phyloP scores from a whole-genome alignment of 345 rosid species.

The Populus nigra region DNA sequence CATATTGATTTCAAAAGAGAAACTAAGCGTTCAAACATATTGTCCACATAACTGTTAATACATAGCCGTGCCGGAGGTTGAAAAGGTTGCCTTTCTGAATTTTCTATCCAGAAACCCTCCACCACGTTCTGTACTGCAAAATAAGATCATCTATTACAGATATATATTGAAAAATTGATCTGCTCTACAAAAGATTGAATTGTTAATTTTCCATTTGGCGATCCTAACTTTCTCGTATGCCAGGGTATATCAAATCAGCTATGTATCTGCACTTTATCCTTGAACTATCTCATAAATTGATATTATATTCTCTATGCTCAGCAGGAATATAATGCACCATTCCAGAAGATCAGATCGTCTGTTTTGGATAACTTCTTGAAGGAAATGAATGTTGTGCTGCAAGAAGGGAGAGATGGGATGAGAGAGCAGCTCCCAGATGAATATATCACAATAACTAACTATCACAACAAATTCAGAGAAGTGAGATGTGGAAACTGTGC shows the following conservation, averaged over 20 bases:
- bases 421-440: background rate
- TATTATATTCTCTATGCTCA: slow-evolving; percentile 64
- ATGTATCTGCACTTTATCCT: slow-evolving; percentile 39
- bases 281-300: slow-evolving; percentile 66
- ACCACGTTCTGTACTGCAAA: background rate
- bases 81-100: background rate
- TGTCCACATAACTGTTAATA: background rate
- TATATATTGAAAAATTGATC: background rate
- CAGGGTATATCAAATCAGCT: slow-evolving; percentile 5
- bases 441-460: background rate
- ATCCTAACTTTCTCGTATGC: slow-evolving; percentile 3
- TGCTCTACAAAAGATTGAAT: background rate
- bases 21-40: background rate
- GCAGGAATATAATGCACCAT: slow-evolving; percentile 85
- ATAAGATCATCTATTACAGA: background rate
- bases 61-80: background rate
- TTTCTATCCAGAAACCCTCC: background rate
- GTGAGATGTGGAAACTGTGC: background rate
- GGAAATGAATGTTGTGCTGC: slow-evolving; percentile 96
- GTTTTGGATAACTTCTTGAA: slow-evolving; percentile 85
- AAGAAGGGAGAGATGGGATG: slow-evolving; percentile 1
- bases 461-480: background rate
- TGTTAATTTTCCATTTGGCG: background rate
- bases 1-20: background rate
- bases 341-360: slow-evolving; percentile 76